Percentiles rank a stretch among this genome's conserved stretches.
Conservation (phyloP, 257 asterid genomes). For the Lycium ferocissimum region DNA sequence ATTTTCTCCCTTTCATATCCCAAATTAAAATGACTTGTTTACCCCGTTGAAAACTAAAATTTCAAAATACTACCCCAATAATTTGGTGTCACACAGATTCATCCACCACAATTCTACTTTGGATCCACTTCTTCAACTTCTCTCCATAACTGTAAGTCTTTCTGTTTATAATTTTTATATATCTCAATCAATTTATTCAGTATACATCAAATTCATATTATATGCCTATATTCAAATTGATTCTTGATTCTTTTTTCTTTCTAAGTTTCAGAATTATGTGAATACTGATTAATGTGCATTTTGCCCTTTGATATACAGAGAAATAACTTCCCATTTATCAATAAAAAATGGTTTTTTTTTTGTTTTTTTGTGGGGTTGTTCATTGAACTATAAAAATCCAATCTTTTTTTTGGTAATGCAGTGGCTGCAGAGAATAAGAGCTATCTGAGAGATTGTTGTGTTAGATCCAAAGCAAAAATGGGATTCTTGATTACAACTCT, state of each 20-base stretch:
- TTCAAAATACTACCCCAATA: neutral
- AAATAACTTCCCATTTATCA: neutral
- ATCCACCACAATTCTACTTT: conserved; percentile 50
- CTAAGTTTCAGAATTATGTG: neutral
- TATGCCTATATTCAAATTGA: neutral
- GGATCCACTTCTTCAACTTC: conserved; percentile 52
- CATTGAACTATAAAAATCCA: conserved; percentile 33
- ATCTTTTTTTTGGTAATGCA: neutral
- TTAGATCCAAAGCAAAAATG: conserved; percentile 46
- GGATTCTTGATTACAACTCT: conserved; percentile 88
- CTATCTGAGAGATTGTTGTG: conserved; percentile 35
- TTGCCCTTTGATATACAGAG: neutral
- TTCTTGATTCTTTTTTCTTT: neutral
- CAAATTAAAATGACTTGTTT: neutral
- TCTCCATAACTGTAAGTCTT: conserved; percentile 17
- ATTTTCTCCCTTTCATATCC: neutral
- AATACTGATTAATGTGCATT: neutral
- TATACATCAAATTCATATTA: conserved; percentile 14
- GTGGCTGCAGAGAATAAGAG: conserved; percentile 6
- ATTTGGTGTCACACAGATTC: conserved; percentile 1
- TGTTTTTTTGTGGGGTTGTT: neutral
- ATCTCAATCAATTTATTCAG: neutral
- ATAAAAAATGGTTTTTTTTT: neutral
- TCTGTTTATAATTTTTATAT: neutral
- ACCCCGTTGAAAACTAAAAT: conserved; percentile 23